A percentile compares a stretch with the other conserved stretches of the same genome.
Evolutionary conservation across 2,329 filamentous ascomycete genomes (phyloP).

Genomic region (Aspergillus intermedius): DNA sequence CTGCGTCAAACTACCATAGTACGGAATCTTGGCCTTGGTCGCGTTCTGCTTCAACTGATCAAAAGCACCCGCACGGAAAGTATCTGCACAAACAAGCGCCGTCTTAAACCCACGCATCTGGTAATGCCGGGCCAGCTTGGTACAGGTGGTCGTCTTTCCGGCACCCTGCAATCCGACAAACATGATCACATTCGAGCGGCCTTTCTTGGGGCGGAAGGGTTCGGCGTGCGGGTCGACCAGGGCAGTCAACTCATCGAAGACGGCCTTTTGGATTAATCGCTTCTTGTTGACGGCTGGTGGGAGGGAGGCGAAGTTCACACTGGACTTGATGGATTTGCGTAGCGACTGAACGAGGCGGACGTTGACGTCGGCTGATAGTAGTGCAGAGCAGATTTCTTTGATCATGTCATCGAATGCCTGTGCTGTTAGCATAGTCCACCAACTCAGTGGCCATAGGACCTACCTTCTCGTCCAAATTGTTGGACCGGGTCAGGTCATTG

Average conservation of each 20-base stretch:
- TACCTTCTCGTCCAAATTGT: conserved; percentile 93
- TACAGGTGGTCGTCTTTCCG: conserved; percentile 97
- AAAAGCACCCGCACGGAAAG: conserved; percentile 95
- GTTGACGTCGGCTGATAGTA: conserved; percentile 96
- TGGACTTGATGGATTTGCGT: conserved; percentile 82
- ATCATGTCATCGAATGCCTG: conserved; percentile 96
- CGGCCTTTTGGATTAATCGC: conserved; percentile 92
- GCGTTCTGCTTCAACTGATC: conserved; percentile 99
- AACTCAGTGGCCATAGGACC: too few relatives aligned
- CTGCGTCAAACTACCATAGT: conserved; percentile 94
- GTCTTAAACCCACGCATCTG: conserved; percentile 87
- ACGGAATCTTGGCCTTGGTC: conserved; percentile 97
- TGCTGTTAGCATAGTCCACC: conserved; percentile 5
- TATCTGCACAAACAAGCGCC: conserved; percentile 93
- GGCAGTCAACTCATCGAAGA: conserved; percentile 93
- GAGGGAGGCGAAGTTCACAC: conserved; percentile 92
- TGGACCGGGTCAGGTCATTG: conserved; percentile 82
- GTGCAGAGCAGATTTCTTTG: conserved; percentile 93
- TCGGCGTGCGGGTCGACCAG: conserved; percentile 94
- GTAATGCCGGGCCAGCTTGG: conserved; percentile 92
- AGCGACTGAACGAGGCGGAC: conserved; percentile 85
- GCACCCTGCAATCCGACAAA: conserved; percentile 97
- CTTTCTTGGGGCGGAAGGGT: conserved; percentile 94
- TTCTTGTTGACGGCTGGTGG: conserved; percentile 95
- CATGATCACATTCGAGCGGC: conserved; percentile 96